phyloP scores from a whole-genome alignment of 345 rosid species.

The Salix suchowensis region DNA sequence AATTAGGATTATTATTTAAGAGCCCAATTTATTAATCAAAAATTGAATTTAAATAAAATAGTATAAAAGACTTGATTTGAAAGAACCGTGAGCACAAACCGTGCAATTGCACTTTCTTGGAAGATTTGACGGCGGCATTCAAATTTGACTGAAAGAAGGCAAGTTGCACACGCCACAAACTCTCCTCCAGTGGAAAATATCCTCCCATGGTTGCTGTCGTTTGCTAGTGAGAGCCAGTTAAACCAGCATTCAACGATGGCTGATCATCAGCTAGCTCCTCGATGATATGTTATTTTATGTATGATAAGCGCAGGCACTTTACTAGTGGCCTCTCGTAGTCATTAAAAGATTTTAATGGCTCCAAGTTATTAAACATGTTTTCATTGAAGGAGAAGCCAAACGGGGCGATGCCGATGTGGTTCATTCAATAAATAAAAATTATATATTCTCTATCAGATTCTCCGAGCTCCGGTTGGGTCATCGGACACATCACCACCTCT shows the following conservation, averaged over 20 bases:
- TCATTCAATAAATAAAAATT: no score
- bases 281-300: not conserved
- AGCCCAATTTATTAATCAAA: no score
- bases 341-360: not conserved
- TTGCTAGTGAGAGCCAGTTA: constrained; percentile 13
- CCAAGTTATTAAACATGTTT: not conserved
- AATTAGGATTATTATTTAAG: no score
- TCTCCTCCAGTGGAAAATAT: not conserved
- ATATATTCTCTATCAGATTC: no score
- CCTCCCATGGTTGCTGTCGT: not conserved
- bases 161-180: not conserved
- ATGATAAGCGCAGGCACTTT: not conserved
- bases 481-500: no score
- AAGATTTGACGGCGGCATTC: not conserved
- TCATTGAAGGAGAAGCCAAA: not conserved
- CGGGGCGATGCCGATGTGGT: no score
- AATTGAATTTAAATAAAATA: no score
- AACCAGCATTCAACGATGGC: not conserved
- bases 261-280: not conserved
- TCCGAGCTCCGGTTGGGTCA: no score
- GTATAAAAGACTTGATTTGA: no score
- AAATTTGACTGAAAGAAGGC: not conserved
- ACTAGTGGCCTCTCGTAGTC: not conserved
- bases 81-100: no score
- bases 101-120: not conserved